These are phyloP conservation scores for Penicillium freii DNA, from an alignment of 2,329 filamentous ascomycete genomes.

Conservation along the genomic window DNA sequence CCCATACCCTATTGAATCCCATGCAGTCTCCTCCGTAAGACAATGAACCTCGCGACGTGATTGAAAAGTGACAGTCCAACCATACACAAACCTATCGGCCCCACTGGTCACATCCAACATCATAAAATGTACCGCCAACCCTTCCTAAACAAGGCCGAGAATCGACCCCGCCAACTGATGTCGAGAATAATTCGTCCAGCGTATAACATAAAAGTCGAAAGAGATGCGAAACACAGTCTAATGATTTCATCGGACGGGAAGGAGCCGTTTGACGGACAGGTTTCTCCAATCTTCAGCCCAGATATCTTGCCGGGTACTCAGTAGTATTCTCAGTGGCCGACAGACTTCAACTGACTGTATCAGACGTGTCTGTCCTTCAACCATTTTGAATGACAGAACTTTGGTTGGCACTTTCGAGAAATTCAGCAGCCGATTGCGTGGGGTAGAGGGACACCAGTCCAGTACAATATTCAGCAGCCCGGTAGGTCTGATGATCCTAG, in stretches of 20 bases:
- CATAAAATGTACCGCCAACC: accelerated
- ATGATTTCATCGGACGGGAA: neutral
- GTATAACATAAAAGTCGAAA: neutral
- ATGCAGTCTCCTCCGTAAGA: neutral
- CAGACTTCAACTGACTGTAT: too few species aligned
- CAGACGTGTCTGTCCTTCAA: too few species aligned
- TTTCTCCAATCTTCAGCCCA: too few species aligned
- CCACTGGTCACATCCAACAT: neutral
- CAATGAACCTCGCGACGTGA: neutral
- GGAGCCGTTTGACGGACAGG: too few species aligned
- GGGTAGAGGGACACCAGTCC: neutral
- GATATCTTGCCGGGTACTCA: too few species aligned
- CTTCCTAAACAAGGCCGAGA: neutral
- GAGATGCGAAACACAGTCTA: neutral
- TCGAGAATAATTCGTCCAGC: neutral
- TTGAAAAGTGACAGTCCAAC: neutral
- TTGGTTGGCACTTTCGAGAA: neutral
- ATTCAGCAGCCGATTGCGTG: neutral
- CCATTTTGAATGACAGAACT: neutral
- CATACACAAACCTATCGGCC: too few species aligned
- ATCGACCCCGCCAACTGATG: neutral
- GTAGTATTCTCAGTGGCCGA: too few species aligned
- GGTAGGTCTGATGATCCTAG: neutral
- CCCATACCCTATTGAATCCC: neutral
- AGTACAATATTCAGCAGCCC: neutral